Evolutionary conservation across 2,329 filamentous ascomycete genomes (phyloP).

Genomic region (Diaporthe vaccinii): DNA sequence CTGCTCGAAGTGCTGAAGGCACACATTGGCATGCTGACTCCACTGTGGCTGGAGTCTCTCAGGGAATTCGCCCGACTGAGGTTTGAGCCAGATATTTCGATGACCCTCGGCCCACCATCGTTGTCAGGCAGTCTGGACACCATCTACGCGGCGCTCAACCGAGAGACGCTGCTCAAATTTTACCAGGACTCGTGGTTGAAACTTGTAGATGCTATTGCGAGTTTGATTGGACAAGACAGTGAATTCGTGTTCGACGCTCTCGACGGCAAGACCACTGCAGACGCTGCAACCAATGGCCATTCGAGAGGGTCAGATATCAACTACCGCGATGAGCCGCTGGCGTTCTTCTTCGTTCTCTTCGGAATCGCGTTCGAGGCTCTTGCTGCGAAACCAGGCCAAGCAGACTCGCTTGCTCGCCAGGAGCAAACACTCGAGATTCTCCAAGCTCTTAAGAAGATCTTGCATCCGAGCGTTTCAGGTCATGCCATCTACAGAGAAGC

Average conservation of each 20-base stretch:
- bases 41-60: constrained; percentile 92
- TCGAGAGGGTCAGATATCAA: constrained; percentile 86
- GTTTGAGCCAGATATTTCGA: constrained; percentile 98
- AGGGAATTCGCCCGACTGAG: constrained; percentile 90
- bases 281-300: constrained; percentile 61
- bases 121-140: constrained; percentile 90
- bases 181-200: constrained; percentile 98
- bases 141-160: constrained; percentile 93
- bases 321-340: constrained; percentile 96
- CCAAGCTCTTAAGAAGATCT: constrained; percentile 91
- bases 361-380: constrained; percentile 96
- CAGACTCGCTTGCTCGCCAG: constrained; percentile 76
- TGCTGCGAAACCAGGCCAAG: constrained; percentile 79
- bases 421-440: constrained; percentile 88
- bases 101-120: constrained; percentile 84
- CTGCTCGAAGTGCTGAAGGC: constrained; percentile 89
- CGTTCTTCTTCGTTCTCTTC: constrained; percentile 99
- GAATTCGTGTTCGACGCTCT: constrained; percentile 97
- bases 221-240: constrained; percentile 96
- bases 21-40: constrained; percentile 89
- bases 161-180: constrained; percentile 92
- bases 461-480: constrained; percentile 93
- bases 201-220: constrained; percentile 96
- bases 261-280: constrained; percentile 80
- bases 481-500: constrained; percentile 97